Evolutionary conservation across 2,329 filamentous ascomycete species (phyloP).

Genomic region (Lachnellula willkommii): DNA sequence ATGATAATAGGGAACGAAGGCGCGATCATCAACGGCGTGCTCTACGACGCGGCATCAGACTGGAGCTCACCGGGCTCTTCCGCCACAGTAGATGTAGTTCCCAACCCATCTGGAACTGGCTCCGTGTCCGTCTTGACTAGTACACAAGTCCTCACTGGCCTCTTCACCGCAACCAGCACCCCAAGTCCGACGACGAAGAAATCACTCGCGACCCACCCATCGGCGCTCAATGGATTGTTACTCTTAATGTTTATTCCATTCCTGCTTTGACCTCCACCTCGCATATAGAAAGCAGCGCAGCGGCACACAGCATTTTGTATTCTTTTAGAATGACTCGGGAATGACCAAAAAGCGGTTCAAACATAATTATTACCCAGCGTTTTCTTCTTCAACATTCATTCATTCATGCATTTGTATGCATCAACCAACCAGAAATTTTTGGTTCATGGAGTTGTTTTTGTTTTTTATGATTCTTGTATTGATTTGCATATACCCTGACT

Average conservation of each 20-base stretch:
- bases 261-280: not conserved
- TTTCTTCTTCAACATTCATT: not conserved
- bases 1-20: constrained; percentile 47
- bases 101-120: constrained; percentile 5
- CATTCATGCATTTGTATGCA: not conserved
- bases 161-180: constrained; percentile 31
- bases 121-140: constrained; percentile 24
- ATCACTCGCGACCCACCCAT: constrained; percentile 1
- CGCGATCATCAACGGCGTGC: constrained; percentile 54
- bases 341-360: not conserved
- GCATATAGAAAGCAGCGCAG: not conserved
- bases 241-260: not conserved
- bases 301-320: not conserved
- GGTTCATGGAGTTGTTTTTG: not conserved
- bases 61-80: constrained; percentile 31
- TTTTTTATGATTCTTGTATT: not conserved
- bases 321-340: not conserved
- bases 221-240: not conserved
- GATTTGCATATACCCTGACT: not conserved
- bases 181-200: constrained; percentile 24
- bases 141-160: constrained; percentile 29
- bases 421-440: no score
- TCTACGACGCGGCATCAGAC: constrained; percentile 40
- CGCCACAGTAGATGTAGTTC: constrained; percentile 7
- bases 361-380: not conserved